Evolutionary conservation across 2,329 filamentous ascomycete genomes (phyloP).

Genomic region (Phialocephala subalpina): DNA sequence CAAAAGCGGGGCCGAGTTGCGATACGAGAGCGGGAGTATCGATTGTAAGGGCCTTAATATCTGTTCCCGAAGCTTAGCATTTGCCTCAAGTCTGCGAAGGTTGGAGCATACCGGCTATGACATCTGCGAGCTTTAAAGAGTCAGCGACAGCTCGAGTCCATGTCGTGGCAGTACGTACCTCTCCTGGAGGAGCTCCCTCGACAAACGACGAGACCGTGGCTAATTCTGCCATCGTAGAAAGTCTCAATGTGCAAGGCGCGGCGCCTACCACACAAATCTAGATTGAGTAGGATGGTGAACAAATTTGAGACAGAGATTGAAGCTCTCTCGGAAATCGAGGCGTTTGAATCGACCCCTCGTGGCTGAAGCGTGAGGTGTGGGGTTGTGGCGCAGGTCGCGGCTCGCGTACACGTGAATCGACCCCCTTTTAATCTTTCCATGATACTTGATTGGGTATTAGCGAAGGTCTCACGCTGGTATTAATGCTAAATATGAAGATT

Average conservation of each 20-base stretch:
- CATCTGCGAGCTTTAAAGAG: slow-evolving; percentile 76
- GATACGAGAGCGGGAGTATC: slow-evolving; percentile 72
- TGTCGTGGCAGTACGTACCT: slow-evolving; percentile 66
- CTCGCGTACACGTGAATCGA: not conserved
- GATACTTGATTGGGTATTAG: no score
- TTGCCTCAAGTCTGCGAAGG: slow-evolving; percentile 3
- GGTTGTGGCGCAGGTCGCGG: not conserved
- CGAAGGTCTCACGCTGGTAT: not conserved
- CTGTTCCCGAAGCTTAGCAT: slow-evolving; percentile 54
- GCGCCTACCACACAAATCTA: slow-evolving; percentile 7
- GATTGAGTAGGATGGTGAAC: slow-evolving; percentile 9
- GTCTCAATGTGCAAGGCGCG: not conserved
- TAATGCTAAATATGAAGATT: not conserved
- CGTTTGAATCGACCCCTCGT: slow-evolving; percentile 1
- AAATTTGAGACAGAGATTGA: slow-evolving; percentile 13
- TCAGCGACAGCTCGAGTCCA: slow-evolving; percentile 29
- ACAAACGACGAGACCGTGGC: slow-evolving; percentile 84
- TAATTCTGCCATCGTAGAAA: slow-evolving; percentile 47
- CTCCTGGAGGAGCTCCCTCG: slow-evolving; percentile 92
- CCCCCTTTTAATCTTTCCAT: not conserved
- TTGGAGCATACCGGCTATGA: slow-evolving; percentile 75
- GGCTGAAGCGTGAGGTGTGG: slow-evolving; percentile 11
- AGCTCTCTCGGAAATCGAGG: not conserved
- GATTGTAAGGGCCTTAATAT: slow-evolving; percentile 86
- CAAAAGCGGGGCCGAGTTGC: slow-evolving; percentile 82